Percentiles rank a stretch among this genome's conserved stretches.
Evolutionary conservation across 2,329 filamentous ascomycete genomes (phyloP).

Genomic region (Calonectria pteridis): DNA sequence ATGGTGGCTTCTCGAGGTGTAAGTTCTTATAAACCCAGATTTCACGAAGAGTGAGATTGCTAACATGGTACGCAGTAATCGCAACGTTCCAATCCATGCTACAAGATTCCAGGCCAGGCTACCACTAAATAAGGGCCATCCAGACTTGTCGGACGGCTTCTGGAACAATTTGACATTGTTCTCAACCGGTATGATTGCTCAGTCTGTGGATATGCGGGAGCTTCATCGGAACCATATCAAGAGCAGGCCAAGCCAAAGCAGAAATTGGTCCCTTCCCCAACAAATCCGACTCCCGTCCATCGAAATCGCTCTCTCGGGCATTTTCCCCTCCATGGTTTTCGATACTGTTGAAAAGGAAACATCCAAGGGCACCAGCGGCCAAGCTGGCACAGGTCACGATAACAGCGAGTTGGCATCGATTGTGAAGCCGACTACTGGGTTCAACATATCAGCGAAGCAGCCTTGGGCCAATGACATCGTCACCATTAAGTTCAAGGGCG

Average conservation of each 20-base stretch:
- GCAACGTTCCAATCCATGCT: slow-evolving; percentile 39
- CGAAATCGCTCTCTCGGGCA: slow-evolving; percentile 62
- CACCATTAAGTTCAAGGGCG: slow-evolving; percentile 67
- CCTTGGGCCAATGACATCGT: slow-evolving; percentile 72
- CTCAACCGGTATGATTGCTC: slow-evolving; percentile 63
- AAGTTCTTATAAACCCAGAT: slow-evolving; percentile 44
- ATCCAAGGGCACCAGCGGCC: slow-evolving; percentile 11
- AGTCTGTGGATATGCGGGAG: slow-evolving; percentile 62
- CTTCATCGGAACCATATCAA: slow-evolving; percentile 60
- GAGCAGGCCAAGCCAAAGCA: slow-evolving; percentile 50
- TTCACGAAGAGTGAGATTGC: slow-evolving; percentile 6
- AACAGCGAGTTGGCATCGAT: slow-evolving; percentile 41
- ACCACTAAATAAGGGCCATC: slow-evolving; percentile 58
- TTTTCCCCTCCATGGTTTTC: slow-evolving; percentile 54
- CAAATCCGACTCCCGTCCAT: slow-evolving; percentile 63
- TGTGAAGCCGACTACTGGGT: slow-evolving; percentile 34
- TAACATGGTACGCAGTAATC: slow-evolving; percentile 43
- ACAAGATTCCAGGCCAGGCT: slow-evolving; percentile 54
- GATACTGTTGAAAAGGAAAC: slow-evolving; percentile 35
- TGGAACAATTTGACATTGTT: slow-evolving; percentile 66
- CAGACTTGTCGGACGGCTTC: slow-evolving; percentile 62
- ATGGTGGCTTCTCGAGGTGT: slow-evolving; percentile 82
- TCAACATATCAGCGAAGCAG: slow-evolving; percentile 43
- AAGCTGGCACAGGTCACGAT: slow-evolving; percentile 16
- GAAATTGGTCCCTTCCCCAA: slow-evolving; percentile 55